phyloP scores from a whole-genome alignment of 2,329 filamentous ascomycete genomes.

The Biscogniauxia marginata region DNA sequence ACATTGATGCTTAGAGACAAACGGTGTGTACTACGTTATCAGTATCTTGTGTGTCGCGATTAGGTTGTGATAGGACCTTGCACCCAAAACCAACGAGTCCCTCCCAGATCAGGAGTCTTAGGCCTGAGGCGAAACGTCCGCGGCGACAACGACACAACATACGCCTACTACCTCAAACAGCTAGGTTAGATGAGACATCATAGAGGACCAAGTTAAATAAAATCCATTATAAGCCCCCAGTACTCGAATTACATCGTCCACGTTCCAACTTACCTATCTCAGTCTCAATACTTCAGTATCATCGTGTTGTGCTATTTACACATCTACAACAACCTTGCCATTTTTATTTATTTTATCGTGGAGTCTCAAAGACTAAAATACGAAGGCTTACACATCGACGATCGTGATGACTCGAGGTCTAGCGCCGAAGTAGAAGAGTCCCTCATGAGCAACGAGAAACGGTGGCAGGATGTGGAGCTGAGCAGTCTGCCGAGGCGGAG shows the following conservation, averaged over 20 bases:
- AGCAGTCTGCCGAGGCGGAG: slow-evolving; percentile 23
- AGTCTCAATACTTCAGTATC: neutral
- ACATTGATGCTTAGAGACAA: no score
- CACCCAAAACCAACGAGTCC: neutral
- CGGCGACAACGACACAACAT: slow-evolving; percentile 11
- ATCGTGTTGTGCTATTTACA: neutral
- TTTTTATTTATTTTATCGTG: slow-evolving; percentile 9
- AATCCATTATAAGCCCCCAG: neutral
- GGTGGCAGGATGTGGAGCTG: slow-evolving; percentile 31
- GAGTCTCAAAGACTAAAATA: slow-evolving; percentile 31
- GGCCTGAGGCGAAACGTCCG: slow-evolving; percentile 15
- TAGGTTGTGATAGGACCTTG: slow-evolving; percentile 3
- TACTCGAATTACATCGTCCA: neutral
- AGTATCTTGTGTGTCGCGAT: neutral
- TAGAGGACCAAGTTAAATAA: neutral
- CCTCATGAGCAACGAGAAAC: slow-evolving; percentile 39
- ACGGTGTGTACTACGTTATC: neutral
- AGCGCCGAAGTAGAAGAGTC: slow-evolving; percentile 42
- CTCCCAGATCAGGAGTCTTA: slow-evolving; percentile 6
- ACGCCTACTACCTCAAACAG: neutral
- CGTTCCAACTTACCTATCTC: neutral
- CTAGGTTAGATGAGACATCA: neutral
- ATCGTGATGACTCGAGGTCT: slow-evolving; percentile 35
- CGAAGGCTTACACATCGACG: slow-evolving; percentile 32
- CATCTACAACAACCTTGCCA: neutral